Percentiles rank a stretch among this genome's conserved stretches.
These are phyloP conservation scores for Aethionema arabicum DNA, from an alignment of 345 rosid genomes.

Conservation along the genomic window DNA sequence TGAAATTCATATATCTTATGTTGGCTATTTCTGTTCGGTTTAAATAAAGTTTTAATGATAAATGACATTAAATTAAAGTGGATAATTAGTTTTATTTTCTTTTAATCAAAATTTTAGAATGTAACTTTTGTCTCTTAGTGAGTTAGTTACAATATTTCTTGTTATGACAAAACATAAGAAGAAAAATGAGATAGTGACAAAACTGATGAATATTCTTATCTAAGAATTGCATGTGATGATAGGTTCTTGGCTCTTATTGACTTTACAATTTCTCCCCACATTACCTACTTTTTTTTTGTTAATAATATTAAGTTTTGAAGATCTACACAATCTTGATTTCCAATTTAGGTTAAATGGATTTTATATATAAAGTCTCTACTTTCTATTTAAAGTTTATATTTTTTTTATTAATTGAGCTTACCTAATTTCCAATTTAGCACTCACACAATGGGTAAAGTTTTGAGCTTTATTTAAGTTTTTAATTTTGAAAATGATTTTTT, in stretches of 20 bases:
- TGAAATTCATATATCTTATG: no score
- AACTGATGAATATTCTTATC: conserved; percentile 2
- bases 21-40: no score
- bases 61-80: no score
- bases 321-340: conserved; percentile 12
- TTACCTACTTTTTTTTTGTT: conserved; percentile 6
- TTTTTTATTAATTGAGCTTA: not conserved
- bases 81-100: no score
- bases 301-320: not conserved
- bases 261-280: conserved; percentile 8
- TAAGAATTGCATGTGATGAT: conserved; percentile 29
- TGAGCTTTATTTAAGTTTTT: no score
- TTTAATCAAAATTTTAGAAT: no score
- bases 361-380: conserved; percentile 20
- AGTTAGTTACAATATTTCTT: not conserved
- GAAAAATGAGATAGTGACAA: conserved; percentile 6
- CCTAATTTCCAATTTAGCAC: conserved; percentile 7
- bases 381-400: no score
- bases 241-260: conserved; percentile 20
- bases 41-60: no score
- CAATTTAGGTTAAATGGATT: conserved; percentile 7
- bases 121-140: no score
- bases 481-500: no score
- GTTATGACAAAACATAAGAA: not conserved
- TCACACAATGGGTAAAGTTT: not conserved